These are phyloP conservation scores for Paramarasmius palmivorus DNA, from an alignment of 1,284 basidiomycete genomes.

Conservation along the genomic window DNA sequence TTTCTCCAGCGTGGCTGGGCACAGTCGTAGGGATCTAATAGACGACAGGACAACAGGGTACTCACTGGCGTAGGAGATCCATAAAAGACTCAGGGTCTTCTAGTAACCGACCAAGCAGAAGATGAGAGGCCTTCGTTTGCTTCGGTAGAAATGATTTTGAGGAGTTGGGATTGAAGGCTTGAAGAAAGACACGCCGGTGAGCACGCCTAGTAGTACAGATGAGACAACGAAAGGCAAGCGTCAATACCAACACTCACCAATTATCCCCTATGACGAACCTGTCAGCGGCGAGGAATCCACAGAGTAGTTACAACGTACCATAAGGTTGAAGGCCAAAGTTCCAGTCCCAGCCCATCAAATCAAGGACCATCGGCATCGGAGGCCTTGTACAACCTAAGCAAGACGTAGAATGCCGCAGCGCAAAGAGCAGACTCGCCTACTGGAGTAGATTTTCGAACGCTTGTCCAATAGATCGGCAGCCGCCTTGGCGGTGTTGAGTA, in stretches of 20 bases:
- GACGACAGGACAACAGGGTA: no score
- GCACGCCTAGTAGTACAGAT: slow-evolving; percentile 8
- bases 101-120: slow-evolving; percentile 12
- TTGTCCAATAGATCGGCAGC: slow-evolving; percentile 5
- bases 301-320: not conserved
- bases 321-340: not conserved
- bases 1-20: not conserved
- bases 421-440: not conserved
- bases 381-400: not conserved
- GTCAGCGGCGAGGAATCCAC: not conserved
- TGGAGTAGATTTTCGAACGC: slow-evolving; percentile 7
- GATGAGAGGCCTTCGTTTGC: slow-evolving; percentile 6
- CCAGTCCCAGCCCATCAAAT: slow-evolving; percentile 17
- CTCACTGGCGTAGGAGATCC: slow-evolving; percentile 8
- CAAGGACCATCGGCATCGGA: slow-evolving; percentile 5
- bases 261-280: not conserved
- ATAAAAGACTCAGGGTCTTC: slow-evolving; percentile 1
- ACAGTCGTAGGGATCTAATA: no score
- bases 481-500: slow-evolving; percentile 3
- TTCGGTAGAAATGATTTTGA: slow-evolving; percentile 8
- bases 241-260: no score
- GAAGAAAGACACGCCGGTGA: slow-evolving; percentile 10
- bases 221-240: no score
- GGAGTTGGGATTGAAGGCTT: slow-evolving; percentile 10
- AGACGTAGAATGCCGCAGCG: no score